Evolutionary conservation across 306 rosid species (phyloP), one percentile per base, ranked within the genome.

Genomic region (Cucurbita maxima): DNA sequence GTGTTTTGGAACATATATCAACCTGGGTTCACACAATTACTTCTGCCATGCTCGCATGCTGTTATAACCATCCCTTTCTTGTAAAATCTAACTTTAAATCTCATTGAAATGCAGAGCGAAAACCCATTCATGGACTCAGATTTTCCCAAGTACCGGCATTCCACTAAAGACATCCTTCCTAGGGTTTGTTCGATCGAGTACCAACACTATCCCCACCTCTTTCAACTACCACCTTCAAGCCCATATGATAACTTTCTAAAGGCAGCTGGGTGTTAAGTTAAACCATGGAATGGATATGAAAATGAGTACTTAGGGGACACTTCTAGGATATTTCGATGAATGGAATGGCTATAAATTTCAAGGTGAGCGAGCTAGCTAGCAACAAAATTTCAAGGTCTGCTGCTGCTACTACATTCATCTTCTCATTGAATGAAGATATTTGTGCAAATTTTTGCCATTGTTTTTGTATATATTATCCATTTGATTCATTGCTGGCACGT

Each of bases 241-340:
- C 97, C 97, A 3, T 88, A 88, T 72, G 96, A 91, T 82, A 85
- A 84, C 81, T 87, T 91, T 76, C 73, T 88, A 76, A 91, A 87
- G 84, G 97, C 96, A 5, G 91, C 89, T 22, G 92, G 92, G 25
- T 91, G 97, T 71, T 91, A 72, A 86, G 51, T 71, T 91, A 72
- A 86, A 50, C 50, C 25, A 38, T 37, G 51, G 22, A 37, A 37
- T 25, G 12, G 48, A 16, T 20, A 12, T 13, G 69, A 7, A 37
- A 30, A 38, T 3, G 3, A 58, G 10, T 57, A 57, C 62, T 58
- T 12, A 22, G 40, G 34, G 40, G 43, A 52, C 9, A 7, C 64
- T 30, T 30, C 40, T 58, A 10, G 63, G 37, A 6, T 4, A 34
- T 34, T 13, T 0, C 13, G 43, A 59, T 59, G 18, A 59, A 37